phyloP scores from a whole-genome alignment of 2,329 filamentous ascomycete genomes.

The Ophiostoma australiae region DNA sequence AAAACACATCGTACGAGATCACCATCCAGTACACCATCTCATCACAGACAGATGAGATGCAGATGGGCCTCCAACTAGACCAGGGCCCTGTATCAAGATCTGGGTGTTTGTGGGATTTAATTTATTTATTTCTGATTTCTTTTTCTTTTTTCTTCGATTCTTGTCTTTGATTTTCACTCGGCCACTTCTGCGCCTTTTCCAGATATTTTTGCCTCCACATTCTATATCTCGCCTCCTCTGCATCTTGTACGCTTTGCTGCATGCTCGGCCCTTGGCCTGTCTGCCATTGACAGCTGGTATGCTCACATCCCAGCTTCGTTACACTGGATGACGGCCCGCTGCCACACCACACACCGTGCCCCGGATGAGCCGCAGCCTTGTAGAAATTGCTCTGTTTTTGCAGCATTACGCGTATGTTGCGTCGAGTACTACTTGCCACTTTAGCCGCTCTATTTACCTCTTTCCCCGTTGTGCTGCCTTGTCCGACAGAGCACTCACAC shows the following conservation, averaged over 20 bases:
- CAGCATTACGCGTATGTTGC: background rate
- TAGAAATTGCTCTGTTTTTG: background rate
- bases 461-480: background rate
- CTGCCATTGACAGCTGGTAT: background rate
- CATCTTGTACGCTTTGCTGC: background rate
- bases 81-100: background rate
- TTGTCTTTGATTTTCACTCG: background rate
- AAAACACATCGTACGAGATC: background rate
- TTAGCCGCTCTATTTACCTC: constrained; percentile 5
- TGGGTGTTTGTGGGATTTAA: background rate
- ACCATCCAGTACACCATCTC: background rate
- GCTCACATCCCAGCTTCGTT: background rate
- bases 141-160: background rate
- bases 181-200: background rate
- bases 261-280: too few relatives aligned
- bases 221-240: background rate
- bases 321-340: background rate
- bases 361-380: constrained; percentile 2
- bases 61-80: constrained; percentile 6
- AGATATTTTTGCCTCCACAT: background rate
- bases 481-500: background rate
- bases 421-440: background rate
- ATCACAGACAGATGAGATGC: background rate
- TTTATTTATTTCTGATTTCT: background rate
- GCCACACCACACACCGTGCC: background rate